Evolutionary conservation across 1,139 yeast species (phyloP).

Genomic region (Yamadazyma mexicana): DNA sequence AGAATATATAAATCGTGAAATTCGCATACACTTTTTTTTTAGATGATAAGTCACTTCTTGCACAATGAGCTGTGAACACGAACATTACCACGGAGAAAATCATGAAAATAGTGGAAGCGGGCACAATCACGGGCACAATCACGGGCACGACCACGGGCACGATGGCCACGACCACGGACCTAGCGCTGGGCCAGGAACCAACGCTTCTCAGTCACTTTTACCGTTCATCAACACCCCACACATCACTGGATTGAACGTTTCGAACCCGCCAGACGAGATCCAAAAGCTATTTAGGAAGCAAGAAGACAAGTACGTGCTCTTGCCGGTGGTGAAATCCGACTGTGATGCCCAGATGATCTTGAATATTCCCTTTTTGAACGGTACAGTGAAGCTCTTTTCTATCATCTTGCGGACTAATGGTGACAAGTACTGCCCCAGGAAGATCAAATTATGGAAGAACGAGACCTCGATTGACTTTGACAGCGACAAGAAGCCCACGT

Average conservation of each 20-base stretch:
- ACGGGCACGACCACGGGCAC: conserved; percentile 17
- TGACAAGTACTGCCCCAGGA: conserved; percentile 63
- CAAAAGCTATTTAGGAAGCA: conserved; percentile 50
- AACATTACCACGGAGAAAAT: conserved; percentile 24
- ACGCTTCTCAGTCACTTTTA: conserved; percentile 65
- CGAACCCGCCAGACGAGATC: conserved; percentile 51
- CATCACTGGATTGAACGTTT: conserved; percentile 64
- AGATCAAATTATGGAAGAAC: conserved; percentile 73
- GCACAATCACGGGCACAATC: conserved; percentile 22
- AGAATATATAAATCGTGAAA: background rate
- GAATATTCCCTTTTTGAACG: conserved; percentile 71
- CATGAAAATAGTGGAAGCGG: conserved; percentile 18
- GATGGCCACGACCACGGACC: conserved; percentile 27
- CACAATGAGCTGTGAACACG: conserved; percentile 43
- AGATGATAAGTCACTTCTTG: too few relatives aligned
- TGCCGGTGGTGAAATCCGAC: conserved; percentile 65
- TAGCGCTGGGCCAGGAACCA: conserved; percentile 71
- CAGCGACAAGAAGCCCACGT: conserved; percentile 55
- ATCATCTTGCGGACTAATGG: conserved; percentile 68
- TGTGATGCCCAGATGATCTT: conserved; percentile 79
- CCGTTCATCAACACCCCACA: conserved; percentile 60
- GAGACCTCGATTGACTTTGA: conserved; percentile 65
- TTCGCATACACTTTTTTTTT: background rate
- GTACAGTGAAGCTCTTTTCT: conserved; percentile 72
- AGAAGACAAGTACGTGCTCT: conserved; percentile 39